Evolutionary conservation across 371 early-diverging fungal genomes (phyloP), one percentile per base, ranked within the genome.

Genomic region (Fennellomyces sp.): DNA sequence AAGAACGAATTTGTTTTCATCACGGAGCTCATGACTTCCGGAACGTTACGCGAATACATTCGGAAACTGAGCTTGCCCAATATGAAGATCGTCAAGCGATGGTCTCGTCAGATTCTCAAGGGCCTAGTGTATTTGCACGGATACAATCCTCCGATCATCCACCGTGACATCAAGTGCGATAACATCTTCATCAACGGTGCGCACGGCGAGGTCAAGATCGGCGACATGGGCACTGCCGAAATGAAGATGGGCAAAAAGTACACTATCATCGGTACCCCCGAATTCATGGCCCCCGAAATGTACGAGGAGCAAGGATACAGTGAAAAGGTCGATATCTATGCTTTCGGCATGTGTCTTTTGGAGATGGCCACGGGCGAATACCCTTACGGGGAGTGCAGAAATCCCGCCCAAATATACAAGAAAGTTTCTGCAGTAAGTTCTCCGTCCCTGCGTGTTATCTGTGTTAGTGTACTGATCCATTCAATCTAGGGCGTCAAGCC

Each of bases 21-120:
- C 39, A 97, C 97, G 5, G 97, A 97, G 66, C 80, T 95, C 56
- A 97, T 97, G 96, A 92, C 94, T 2, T 90, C 91, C 1, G 97
- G 97, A 23, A 95, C 94, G 2, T 72, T 91, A 51, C 88, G 92
- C 66, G 80, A 82, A 50, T 95, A 92, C 64, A 82, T 93, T 33
- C 79, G 83, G 33, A 91, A 91, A 68, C 74, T 90, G 2, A 83
- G 85, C 19, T 70, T 84, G 25, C 81, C 86, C 17, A 90, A 91
- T 53, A 87, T 86, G 55, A 91, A 91, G 61, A 88, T 94, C 29
- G 80, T 94, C 36, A 91, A 88, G 64, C 83, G 84, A 21, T 92
- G 91, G 93, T 88, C 85, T 42, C 76, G 90, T 5, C 92, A 94
- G 63, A 90, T 92, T 58, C 73, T 96, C 38, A 83, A 85, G 30